Conservation (phyloP, 495 filamentous ascomycete genomes). For the Margaritispora aquatica region DNA sequence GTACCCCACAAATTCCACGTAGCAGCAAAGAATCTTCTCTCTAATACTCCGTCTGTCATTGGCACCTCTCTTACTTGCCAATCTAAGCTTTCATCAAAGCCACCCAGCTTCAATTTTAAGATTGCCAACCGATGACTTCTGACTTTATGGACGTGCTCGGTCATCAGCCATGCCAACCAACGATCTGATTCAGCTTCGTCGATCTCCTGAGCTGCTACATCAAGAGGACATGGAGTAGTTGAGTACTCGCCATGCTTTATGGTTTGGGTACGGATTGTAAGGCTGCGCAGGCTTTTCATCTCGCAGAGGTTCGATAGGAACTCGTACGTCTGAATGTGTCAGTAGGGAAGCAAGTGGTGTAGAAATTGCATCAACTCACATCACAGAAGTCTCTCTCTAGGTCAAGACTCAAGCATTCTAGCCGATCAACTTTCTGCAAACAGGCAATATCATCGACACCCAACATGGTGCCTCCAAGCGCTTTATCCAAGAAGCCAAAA, state of each 20-base stretch:
- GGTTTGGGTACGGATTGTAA: not conserved
- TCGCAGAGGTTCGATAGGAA: not conserved
- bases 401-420: not conserved
- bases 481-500: not conserved
- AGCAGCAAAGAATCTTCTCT: not conserved
- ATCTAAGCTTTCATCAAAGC: not conserved
- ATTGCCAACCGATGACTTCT: not conserved
- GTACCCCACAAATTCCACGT: not conserved
- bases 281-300: not conserved
- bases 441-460: not conserved
- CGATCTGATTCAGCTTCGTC: too few relatives aligned
- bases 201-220: too few relatives aligned
- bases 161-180: too few relatives aligned
- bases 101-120: not conserved
- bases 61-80: not conserved
- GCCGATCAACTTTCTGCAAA: not conserved
- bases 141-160: not conserved
- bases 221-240: not conserved
- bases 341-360: not conserved
- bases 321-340: not conserved
- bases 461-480: not conserved
- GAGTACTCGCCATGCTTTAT: not conserved
- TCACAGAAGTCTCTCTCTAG: not conserved
- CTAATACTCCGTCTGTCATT: not conserved
- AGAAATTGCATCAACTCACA: not conserved